Percentiles rank a stretch among this genome's conserved stretches.
phyloP scores from a whole-genome alignment of 768 basidiomycete species.

The Phylloporus sp. region DNA sequence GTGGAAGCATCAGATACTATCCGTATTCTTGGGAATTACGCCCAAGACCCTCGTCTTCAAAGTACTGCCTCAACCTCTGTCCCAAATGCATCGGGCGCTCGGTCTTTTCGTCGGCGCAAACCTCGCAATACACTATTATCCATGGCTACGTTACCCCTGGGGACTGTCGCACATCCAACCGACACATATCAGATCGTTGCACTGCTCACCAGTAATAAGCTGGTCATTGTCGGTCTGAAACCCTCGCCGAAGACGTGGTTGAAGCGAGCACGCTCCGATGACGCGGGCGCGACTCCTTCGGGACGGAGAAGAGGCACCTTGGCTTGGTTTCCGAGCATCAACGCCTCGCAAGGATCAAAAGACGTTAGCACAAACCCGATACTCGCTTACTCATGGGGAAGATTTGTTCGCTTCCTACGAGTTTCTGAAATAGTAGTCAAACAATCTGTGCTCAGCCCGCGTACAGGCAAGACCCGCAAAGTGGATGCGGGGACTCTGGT shows the following conservation, averaged over 20 bases:
- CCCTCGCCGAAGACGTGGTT: slow-evolving; percentile 93
- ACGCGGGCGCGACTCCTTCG: slow-evolving; percentile 37
- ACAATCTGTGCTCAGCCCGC: slow-evolving; percentile 45
- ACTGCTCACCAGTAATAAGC: slow-evolving; percentile 81
- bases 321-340: slow-evolving; percentile 78
- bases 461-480: slow-evolving; percentile 54
- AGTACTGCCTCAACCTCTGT: slow-evolving; percentile 9
- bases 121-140: slow-evolving; percentile 66
- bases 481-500: slow-evolving; percentile 62
- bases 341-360: slow-evolving; percentile 20
- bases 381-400: slow-evolving; percentile 85
- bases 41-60: slow-evolving; percentile 37
- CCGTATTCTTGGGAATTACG: slow-evolving; percentile 89
- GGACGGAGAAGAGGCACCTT: slow-evolving; percentile 59
- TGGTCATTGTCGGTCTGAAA: slow-evolving; percentile 90
- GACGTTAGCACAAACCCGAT: slow-evolving; percentile 45
- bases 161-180: slow-evolving; percentile 64
- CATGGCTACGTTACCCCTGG: slow-evolving; percentile 79
- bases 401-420: slow-evolving; percentile 55
- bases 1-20: slow-evolving; percentile 93
- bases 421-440: slow-evolving; percentile 57
- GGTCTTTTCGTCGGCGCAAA: slow-evolving; percentile 41
- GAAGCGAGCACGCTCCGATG: slow-evolving; percentile 55
- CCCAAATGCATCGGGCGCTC: slow-evolving; percentile 18
- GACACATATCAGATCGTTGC: slow-evolving; percentile 80